phyloP scores from a whole-genome alignment of 2,329 filamentous ascomycete genomes.

The Monosporascus sp. region DNA sequence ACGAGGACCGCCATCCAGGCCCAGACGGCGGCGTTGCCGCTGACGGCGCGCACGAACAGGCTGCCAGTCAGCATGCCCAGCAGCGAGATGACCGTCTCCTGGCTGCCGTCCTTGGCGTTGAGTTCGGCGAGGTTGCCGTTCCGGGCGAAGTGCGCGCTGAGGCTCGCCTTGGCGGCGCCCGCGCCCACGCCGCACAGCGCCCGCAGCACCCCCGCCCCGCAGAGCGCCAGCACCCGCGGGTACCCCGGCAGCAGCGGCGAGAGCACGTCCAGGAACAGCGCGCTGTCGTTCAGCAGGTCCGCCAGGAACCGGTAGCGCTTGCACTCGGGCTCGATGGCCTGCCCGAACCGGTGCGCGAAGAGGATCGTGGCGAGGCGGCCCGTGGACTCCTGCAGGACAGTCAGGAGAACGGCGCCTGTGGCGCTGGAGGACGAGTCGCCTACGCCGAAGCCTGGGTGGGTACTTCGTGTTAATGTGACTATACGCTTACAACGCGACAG shows the following conservation, averaged over 20 bases:
- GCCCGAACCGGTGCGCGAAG: slow-evolving; percentile 78
- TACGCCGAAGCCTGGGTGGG: slow-evolving; percentile 56
- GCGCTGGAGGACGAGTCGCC: slow-evolving; percentile 74
- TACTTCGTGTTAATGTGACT: too few species aligned
- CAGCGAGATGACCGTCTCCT: slow-evolving; percentile 89
- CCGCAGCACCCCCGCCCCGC: slow-evolving; percentile 44
- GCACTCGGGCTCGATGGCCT: slow-evolving; percentile 81
- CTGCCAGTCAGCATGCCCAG: slow-evolving; percentile 82
- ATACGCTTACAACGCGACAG: too few species aligned
- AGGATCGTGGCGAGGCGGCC: slow-evolving; percentile 79
- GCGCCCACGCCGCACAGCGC: slow-evolving; percentile 83
- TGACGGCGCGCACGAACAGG: slow-evolving; percentile 70
- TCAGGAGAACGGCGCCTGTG: slow-evolving; percentile 75
- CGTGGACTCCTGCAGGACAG: slow-evolving; percentile 75
- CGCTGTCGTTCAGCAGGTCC: slow-evolving; percentile 82
- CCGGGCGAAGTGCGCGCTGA: slow-evolving; percentile 87
- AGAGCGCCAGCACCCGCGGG: slow-evolving; percentile 45
- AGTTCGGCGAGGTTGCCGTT: slow-evolving; percentile 86
- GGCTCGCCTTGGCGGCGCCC: slow-evolving; percentile 80
- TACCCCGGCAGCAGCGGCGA: slow-evolving; percentile 40
- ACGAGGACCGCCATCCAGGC: slow-evolving; percentile 66
- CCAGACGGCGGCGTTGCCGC: slow-evolving; percentile 68
- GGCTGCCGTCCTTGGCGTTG: slow-evolving; percentile 85
- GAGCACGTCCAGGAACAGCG: slow-evolving; percentile 79
- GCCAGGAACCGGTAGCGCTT: slow-evolving; percentile 85